phyloP scores from a whole-genome alignment of 768 basidiomycete species.

The Neoboletus brunneissimus region DNA sequence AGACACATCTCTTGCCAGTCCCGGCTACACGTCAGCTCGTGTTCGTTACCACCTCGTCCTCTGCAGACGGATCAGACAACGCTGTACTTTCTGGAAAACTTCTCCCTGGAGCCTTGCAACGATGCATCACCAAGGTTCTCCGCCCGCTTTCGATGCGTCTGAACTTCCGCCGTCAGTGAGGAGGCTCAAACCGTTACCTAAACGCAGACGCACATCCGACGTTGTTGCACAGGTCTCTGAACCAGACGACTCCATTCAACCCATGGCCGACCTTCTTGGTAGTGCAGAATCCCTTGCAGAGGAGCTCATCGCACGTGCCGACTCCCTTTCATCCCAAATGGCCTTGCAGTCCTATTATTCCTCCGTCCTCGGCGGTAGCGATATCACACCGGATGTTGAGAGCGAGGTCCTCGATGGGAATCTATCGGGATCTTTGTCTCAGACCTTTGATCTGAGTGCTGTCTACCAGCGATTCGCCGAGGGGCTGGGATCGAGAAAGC shows the following conservation, averaged over 20 bases:
- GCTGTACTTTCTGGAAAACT: slow-evolving; percentile 14
- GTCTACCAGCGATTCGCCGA: slow-evolving; percentile 27
- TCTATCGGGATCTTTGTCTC: slow-evolving; percentile 21
- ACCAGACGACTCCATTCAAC: slow-evolving; percentile 29
- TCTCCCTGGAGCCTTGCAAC: slow-evolving; percentile 11
- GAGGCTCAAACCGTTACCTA: slow-evolving; percentile 75
- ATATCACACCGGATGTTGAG: slow-evolving; percentile 36
- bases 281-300: slow-evolving; percentile 50
- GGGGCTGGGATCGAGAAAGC: slow-evolving; percentile 29
- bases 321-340: slow-evolving; percentile 56
- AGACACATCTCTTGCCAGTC: not conserved
- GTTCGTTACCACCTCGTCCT: slow-evolving; percentile 23
- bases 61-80: slow-evolving; percentile 12
- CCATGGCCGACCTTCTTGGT: slow-evolving; percentile 36
- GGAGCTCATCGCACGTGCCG: slow-evolving; percentile 56
- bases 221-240: slow-evolving; percentile 22
- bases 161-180: slow-evolving; percentile 56
- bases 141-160: slow-evolving; percentile 62
- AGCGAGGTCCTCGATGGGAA: slow-evolving; percentile 18
- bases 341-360: slow-evolving; percentile 63
- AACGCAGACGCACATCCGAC: slow-evolving; percentile 60
- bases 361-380: slow-evolving; percentile 47
- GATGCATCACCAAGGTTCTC: slow-evolving; percentile 53
- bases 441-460: slow-evolving; percentile 27
- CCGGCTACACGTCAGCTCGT: slow-evolving; percentile 31